Base-by-base conservation (phyloP, 2,329 filamentous ascomycete species). In the Neobulgaria alba region DNA sequence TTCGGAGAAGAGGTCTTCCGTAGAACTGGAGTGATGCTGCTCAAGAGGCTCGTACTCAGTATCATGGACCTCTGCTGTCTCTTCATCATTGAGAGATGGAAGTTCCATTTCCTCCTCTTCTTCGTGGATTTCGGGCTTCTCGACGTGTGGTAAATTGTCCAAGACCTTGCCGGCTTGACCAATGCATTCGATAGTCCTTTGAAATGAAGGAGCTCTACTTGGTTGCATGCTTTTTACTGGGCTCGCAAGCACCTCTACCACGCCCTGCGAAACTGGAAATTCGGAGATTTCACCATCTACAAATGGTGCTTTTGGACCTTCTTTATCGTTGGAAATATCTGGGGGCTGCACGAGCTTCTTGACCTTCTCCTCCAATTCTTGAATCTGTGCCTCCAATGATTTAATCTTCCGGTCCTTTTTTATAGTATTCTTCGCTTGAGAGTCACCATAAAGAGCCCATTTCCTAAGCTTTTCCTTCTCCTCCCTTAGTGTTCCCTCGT, bases 21-120 rank as follows among this genome's bases (percentile, higher is more conserved):
- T 58, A 10, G 57, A 58, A 34, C 50, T 55, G 12, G 52, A 46
- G 39, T 55, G 40, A 19, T 50, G 33, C 16, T 35, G 33, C 19
- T 12, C 17, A 19, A 7, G n/a, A 7, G n/a, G 15, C 19, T 44
- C 42, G 17, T 42, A 47, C 38, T 45, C 40, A 4, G 40, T 48
- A 14, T 51, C 47, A 18, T 45, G 41, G 12, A 52, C 36, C 2
- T 20, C 33, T 2, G 23, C 12, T 7, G 23, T 12, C 12, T 26
- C 23, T 26, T 7, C 23, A 26, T 21, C 10, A 14, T 19, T 35
- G 31, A 41, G 41, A 3, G 17, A 32, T 17, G 42, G 50, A 15
- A 50, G 43, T 2, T 49, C 39, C 16, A 29, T 14, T 10, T 12
- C 23, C 23, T 26, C 7, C 23, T 26, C 12, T n/a, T n/a, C n/a